These are phyloP conservation scores for Phytopythium boreale DNA, from an alignment of 352 stramenopile species.

Conservation along the genomic window DNA sequence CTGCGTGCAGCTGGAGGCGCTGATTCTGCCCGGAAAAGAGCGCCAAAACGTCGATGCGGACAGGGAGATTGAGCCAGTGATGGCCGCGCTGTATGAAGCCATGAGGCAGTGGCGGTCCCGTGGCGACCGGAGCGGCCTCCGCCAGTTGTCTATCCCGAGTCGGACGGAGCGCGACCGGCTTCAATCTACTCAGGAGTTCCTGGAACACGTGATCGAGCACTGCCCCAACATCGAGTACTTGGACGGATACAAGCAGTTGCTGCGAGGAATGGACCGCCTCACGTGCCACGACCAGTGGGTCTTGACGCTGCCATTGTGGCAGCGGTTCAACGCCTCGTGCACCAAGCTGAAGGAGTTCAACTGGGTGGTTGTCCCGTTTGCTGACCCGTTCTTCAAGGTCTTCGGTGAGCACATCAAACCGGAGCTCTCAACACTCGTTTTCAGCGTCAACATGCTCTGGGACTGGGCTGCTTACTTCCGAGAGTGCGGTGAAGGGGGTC, in stretches of 20 bases:
- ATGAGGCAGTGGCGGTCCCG: slow-evolving; percentile 25
- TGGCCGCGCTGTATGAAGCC: slow-evolving; percentile 22
- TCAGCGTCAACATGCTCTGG: slow-evolving; percentile 43
- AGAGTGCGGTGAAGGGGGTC: background rate
- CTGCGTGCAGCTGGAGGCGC: slow-evolving; percentile 27
- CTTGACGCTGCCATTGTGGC: slow-evolving; percentile 28
- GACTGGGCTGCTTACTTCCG: slow-evolving; percentile 32
- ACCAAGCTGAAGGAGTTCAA: slow-evolving; percentile 34
- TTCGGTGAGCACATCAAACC: slow-evolving; percentile 40
- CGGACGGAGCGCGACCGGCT: slow-evolving; percentile 17
- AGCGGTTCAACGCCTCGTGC: slow-evolving; percentile 32
- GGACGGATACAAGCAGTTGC: slow-evolving; percentile 25
- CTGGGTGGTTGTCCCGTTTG: slow-evolving; percentile 34
- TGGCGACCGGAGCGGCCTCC: slow-evolving; percentile 35
- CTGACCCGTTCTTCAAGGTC: slow-evolving; percentile 36
- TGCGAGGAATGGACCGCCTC: slow-evolving; percentile 31
- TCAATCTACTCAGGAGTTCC: slow-evolving; percentile 21
- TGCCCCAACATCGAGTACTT: slow-evolving; percentile 33
- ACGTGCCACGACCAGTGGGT: slow-evolving; percentile 36
- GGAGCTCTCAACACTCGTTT: slow-evolving; percentile 23
- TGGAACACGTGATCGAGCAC: slow-evolving; percentile 29
- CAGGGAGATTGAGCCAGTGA: slow-evolving; percentile 14
- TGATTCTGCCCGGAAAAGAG: slow-evolving; percentile 25
- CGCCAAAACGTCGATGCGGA: slow-evolving; percentile 17
- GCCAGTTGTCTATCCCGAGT: slow-evolving; percentile 30